A percentile compares a stretch with the other conserved stretches of the same genome.
Conservation (phyloP, 331 rosid species). For the Erythrophleum ivorense region DNA sequence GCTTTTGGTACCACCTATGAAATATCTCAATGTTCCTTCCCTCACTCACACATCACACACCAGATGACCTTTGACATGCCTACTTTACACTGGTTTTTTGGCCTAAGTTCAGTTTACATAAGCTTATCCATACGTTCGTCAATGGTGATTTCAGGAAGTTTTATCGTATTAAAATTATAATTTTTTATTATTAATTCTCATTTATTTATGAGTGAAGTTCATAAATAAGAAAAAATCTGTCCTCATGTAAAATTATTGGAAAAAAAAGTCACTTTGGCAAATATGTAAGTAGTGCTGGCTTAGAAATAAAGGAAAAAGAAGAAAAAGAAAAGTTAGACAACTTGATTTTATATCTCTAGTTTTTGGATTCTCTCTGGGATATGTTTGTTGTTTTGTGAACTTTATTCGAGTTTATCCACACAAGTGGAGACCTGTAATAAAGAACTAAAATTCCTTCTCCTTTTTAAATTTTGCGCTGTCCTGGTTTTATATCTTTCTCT, state of each 20-base stretch:
- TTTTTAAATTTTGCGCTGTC: conserved; percentile 7
- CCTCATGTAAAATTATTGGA: no score
- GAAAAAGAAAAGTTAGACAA: conserved; percentile 21
- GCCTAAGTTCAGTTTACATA: neutral
- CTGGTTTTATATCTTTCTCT: neutral
- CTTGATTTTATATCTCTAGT: conserved; percentile 41
- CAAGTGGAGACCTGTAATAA: conserved; percentile 23
- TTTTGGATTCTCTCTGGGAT: conserved; percentile 50
- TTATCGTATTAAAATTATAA: no score
- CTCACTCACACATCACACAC: conserved; percentile 18
- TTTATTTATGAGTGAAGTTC: neutral
- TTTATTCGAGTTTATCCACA: conserved; percentile 46
- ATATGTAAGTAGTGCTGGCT: conserved; percentile 32
- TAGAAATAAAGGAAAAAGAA: conserved; percentile 18
- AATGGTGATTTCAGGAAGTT: neutral
- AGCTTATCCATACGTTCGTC: neutral
- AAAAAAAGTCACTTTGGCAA: conserved; percentile 4
- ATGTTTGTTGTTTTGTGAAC: conserved; percentile 42
- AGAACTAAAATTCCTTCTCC: neutral
- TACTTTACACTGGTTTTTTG: neutral
- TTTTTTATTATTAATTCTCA: neutral
- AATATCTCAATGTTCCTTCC: conserved; percentile 49
- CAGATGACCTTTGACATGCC: neutral
- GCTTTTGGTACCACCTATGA: conserved; percentile 32
- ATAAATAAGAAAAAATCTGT: neutral